A percentile compares a stretch with the other conserved stretches of the same genome.
Conservation (phyloP, 177 flowering plant genomes). For the Tripterygium wilfordii region DNA sequence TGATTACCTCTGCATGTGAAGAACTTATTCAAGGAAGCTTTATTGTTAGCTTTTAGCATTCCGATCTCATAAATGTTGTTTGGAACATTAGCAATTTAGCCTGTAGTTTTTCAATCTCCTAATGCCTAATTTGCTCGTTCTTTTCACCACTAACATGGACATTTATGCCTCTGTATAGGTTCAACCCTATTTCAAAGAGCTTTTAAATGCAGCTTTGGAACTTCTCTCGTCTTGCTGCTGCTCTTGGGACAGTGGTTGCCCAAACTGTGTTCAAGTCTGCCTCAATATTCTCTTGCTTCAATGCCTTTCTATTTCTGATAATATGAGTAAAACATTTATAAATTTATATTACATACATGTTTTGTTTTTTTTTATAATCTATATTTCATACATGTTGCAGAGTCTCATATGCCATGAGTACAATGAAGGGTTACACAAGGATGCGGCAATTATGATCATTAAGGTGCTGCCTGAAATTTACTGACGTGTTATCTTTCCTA, state of each 20-base stretch:
- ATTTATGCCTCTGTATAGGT: constrained; percentile 32
- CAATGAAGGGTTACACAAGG: constrained; percentile 81
- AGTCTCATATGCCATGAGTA: constrained; percentile 69
- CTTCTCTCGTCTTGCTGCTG: constrained; percentile 69
- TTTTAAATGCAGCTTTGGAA: constrained; percentile 70
- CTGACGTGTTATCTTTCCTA: not conserved
- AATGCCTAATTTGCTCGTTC: not conserved
- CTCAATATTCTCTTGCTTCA: constrained; percentile 1
- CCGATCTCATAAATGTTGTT: too few species aligned
- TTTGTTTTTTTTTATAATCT: too few species aligned
- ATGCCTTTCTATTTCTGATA: not conserved
- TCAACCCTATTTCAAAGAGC: constrained; percentile 61
- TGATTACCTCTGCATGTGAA: too few species aligned
- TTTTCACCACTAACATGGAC: not conserved
- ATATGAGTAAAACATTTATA: not conserved
- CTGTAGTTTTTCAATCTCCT: too few species aligned
- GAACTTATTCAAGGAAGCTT: too few species aligned
- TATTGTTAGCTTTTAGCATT: too few species aligned
- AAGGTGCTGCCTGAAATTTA: constrained; percentile 38
- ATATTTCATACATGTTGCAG: constrained; percentile 30
- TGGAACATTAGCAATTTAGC: too few species aligned
- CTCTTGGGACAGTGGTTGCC: constrained; percentile 65
- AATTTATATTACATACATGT: not conserved
- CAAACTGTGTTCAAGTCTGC: constrained; percentile 78
- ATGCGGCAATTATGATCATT: constrained; percentile 72